Percentiles rank a stretch among this genome's conserved stretches.
phyloP scores from a whole-genome alignment of 192 early-diverging fungal genomes.

The Coemansia sp. region DNA sequence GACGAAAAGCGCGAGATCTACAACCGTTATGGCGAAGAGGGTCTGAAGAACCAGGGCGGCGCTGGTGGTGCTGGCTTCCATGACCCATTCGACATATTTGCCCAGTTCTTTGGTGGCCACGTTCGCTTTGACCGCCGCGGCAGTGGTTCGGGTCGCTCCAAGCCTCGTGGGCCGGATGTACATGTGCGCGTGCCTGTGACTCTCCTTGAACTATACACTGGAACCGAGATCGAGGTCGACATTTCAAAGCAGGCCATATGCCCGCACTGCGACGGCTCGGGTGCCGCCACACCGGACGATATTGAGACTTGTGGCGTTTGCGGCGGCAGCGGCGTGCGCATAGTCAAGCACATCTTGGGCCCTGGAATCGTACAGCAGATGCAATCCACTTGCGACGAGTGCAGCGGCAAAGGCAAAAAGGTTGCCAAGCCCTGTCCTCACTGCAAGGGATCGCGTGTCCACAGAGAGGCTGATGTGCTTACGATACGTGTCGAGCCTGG shows the following conservation, averaged over 20 bases:
- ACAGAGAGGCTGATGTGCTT: constrained; percentile 77
- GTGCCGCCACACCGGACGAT: constrained; percentile 82
- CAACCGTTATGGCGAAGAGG: constrained; percentile 96
- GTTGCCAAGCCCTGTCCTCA: constrained; percentile 76
- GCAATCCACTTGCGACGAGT: constrained; percentile 88
- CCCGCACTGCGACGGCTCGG: constrained; percentile 88
- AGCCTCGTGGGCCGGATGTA: constrained; percentile 83
- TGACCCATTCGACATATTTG: constrained; percentile 98
- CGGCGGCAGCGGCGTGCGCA: constrained; percentile 73
- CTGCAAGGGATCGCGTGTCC: constrained; percentile 86
- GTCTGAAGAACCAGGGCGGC: constrained; percentile 73
- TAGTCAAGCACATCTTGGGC: constrained; percentile 83
- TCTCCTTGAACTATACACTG: constrained; percentile 88
- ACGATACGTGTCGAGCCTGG: constrained; percentile 81
- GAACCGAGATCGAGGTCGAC: constrained; percentile 83
- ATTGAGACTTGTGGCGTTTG: constrained; percentile 81
- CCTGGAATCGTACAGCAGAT: constrained; percentile 96
- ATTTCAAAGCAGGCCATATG: constrained; percentile 94
- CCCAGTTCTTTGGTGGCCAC: constrained; percentile 79
- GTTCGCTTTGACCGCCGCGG: constrained; percentile 61
- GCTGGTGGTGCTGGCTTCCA: constrained; percentile 67
- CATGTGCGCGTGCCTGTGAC: constrained; percentile 79
- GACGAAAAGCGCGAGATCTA: constrained; percentile 90
- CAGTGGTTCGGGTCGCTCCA: constrained; percentile 52
- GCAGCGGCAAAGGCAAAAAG: constrained; percentile 88